Evolutionary conservation across 2,329 filamentous ascomycete species (phyloP).

Genomic region (Paecilomyces fulvus): DNA sequence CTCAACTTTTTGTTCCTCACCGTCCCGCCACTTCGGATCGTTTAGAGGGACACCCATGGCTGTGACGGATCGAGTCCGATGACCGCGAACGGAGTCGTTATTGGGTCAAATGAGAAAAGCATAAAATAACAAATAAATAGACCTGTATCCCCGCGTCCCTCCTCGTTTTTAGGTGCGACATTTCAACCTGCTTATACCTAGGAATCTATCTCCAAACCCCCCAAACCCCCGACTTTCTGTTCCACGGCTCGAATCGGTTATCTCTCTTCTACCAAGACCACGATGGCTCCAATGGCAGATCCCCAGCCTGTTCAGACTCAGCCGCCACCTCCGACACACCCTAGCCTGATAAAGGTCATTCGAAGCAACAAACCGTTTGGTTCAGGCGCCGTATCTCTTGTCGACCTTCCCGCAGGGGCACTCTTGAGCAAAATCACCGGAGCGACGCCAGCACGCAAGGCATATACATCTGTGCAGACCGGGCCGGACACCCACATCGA

Average conservation of each 20-base stretch:
- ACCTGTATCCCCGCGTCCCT: not conserved
- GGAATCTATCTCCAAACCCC: not conserved
- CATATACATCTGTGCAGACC: conserved; percentile 47
- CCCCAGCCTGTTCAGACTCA: not conserved
- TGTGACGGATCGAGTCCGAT: not conserved
- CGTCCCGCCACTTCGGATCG: not conserved
- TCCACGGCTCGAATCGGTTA: not conserved
- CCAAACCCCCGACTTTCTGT: not conserved
- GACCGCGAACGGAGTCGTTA: not conserved
- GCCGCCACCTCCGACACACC: conserved; percentile 5
- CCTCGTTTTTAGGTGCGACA: not conserved
- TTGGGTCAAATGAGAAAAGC: not conserved
- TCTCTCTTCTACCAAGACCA: not conserved
- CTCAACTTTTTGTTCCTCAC: not conserved
- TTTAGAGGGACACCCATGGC: not conserved
- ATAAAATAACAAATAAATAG: not conserved
- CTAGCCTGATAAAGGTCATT: conserved; percentile 7
- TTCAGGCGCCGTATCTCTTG: conserved; percentile 39
- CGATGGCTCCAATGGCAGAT: not conserved
- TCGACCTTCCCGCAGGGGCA: conserved; percentile 43
- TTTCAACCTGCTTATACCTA: not conserved
- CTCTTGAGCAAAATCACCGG: conserved; percentile 41
- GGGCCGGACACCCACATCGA: conserved; percentile 44
- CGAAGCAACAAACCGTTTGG: conserved; percentile 22
- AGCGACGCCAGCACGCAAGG: conserved; percentile 36